Percentiles rank a stretch among this genome's conserved stretches.
Evolutionary conservation across 306 rosid species (phyloP).

Genomic region (Luffa acutangula): DNA sequence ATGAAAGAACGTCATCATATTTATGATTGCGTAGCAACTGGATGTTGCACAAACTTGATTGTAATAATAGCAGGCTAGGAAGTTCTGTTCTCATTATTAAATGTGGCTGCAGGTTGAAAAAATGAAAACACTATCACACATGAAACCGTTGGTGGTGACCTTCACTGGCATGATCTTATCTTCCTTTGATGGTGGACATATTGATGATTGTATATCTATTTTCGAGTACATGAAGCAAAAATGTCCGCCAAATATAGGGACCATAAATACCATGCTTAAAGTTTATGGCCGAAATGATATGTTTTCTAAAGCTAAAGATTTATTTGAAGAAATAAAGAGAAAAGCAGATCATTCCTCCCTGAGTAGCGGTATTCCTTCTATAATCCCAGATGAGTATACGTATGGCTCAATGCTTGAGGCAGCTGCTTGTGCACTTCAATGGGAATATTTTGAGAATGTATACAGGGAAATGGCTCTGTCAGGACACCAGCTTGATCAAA

Average conservation of each 20-base stretch:
- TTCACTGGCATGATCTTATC: conserved; percentile 90
- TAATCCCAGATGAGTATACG: conserved; percentile 56
- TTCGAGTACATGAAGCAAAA: conserved; percentile 56
- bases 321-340: conserved; percentile 60
- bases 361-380: conserved; percentile 14
- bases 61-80: background rate
- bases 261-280: conserved; percentile 74
- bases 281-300: conserved; percentile 65
- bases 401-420: conserved; percentile 66
- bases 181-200: conserved; percentile 61
- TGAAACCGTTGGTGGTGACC: conserved; percentile 73
- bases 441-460: conserved; percentile 94
- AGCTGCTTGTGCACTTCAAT: conserved; percentile 66
- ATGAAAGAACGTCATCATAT: background rate
- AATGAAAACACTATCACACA: conserved; percentile 44
- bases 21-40: background rate
- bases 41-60: background rate
- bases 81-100: background rate
- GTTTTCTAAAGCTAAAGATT: conserved; percentile 70
- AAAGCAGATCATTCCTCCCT: conserved; percentile 25
- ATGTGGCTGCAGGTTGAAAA: conserved; percentile 53
- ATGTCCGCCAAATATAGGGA: conserved; percentile 69
- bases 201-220: conserved; percentile 48
- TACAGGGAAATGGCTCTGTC: conserved; percentile 75
- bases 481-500: conserved; percentile 62